Evolutionary conservation across 306 rosid species (phyloP), one percentile per base, ranked within the genome.

Genomic region (Acacia crassicarpa): DNA sequence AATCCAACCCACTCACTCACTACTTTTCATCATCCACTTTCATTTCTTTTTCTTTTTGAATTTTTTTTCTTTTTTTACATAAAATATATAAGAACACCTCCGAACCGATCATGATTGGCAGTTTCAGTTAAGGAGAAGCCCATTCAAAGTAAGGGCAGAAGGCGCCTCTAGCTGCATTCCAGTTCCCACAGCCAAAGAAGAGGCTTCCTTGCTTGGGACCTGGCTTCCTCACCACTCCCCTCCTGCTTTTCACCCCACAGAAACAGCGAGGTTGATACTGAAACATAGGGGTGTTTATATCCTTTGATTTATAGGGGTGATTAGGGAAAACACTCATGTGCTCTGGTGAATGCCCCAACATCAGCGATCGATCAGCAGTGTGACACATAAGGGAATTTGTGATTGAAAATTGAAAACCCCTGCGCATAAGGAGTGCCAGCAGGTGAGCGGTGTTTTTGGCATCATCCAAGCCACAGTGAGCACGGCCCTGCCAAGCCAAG

Each of bases 401-500:
- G 71, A 94, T 88, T 43, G 97, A 83, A 20, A 94, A 89, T 69
- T 74, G 92, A 86, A 91, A 94, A 77, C 98, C 97, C 78, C 88
- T 80, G 56, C 43, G 85, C 98, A 94, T 92, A 74, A 94, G 92
- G 40, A 94, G 88, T 6, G 90, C 89, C 53, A 94, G 91, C 25
- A 94, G 84, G 68, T 89, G 92, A 83, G 98, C 98, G 2, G 97
- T 94, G 74, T 94, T 94, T 90, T 89, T 94, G 53, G 98, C 97
- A 83, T 94, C 97, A 82, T 94, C 98, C 51, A 94, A 90, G 84
- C 97, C 98, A 78, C 98, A 92, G 83, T 94, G 98, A 79, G 97
- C 89, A 67, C 97, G 94, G 76, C 98, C 98, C 87, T 92, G 94
- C 98, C 98, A 94, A 66, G 73, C 87, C 87, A 94, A 86, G 68